These are phyloP conservation scores for Kodamaea kaohsiungensis DNA, from an alignment of 805 yeast species.

Conservation along the genomic window DNA sequence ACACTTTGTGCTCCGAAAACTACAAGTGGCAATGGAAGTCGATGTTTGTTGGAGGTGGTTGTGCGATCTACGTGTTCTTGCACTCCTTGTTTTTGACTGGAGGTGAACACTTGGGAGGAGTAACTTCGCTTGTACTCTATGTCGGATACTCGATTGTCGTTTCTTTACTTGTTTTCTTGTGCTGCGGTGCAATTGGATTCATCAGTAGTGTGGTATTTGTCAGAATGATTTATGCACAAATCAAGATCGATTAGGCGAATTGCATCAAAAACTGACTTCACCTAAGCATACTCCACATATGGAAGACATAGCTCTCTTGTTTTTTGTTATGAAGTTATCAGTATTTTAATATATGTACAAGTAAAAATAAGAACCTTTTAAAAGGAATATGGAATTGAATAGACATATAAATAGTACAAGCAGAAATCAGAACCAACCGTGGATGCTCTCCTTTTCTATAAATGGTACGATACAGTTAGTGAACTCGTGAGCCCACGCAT, in stretches of 20 bases:
- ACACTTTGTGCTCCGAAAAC: slow-evolving; percentile 84
- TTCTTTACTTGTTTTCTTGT: slow-evolving; percentile 68
- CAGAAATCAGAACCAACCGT: slow-evolving; percentile 36
- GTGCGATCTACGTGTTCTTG: slow-evolving; percentile 78
- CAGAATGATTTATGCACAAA: slow-evolving; percentile 75
- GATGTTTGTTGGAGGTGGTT: slow-evolving; percentile 83
- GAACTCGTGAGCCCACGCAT: slow-evolving; percentile 20
- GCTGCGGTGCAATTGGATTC: slow-evolving; percentile 90
- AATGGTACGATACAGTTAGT: slow-evolving; percentile 23
- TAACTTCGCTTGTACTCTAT: slow-evolving; percentile 75
- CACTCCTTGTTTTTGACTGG: slow-evolving; percentile 78
- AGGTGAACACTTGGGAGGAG: slow-evolving; percentile 63
- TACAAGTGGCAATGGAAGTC: slow-evolving; percentile 99
- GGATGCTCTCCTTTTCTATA: slow-evolving; percentile 30
- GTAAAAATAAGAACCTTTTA: neutral
- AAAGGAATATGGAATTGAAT: neutral
- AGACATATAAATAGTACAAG: slow-evolving; percentile 1
- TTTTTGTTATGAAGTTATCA: neutral
- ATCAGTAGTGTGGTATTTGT: slow-evolving; percentile 71
- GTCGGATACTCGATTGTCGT: slow-evolving; percentile 79
- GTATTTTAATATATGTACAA: neutral
- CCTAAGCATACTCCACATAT: neutral
- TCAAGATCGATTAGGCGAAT: slow-evolving; percentile 68
- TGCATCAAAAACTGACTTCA: neutral
- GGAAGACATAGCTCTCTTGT: neutral